Percentiles rank a stretch among this genome's conserved stretches.
phyloP scores from a whole-genome alignment of 2,329 filamentous ascomycete species.

The Phialophora verrucosa region DNA sequence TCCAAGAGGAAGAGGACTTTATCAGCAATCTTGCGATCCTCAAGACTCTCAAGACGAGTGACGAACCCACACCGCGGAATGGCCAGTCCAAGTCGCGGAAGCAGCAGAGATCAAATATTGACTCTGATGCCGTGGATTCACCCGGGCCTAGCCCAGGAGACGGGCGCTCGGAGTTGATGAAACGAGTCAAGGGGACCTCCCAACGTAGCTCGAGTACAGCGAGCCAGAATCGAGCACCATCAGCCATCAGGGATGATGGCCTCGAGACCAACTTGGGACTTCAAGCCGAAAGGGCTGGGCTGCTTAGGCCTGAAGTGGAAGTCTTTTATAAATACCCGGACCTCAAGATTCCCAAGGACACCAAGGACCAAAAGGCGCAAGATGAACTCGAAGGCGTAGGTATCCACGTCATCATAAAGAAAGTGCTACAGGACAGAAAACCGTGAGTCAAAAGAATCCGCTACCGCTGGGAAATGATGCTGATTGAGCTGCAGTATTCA shows the following conservation, averaged over 20 bases:
- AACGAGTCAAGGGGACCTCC: constrained; percentile 51
- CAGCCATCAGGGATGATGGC: constrained; percentile 51
- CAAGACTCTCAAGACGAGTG: constrained; percentile 55
- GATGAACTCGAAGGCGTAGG: constrained; percentile 55
- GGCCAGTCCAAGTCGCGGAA: constrained; percentile 54
- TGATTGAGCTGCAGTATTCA: constrained; percentile 31
- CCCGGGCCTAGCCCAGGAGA: constrained; percentile 50
- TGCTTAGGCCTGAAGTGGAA: constrained; percentile 54
- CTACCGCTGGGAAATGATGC: constrained; percentile 10
- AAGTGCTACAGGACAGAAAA: constrained; percentile 76
- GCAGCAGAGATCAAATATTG: constrained; percentile 45
- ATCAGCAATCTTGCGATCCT: constrained; percentile 58
- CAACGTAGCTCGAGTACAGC: constrained; percentile 46
- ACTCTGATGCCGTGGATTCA: constrained; percentile 54
- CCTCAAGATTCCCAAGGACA: constrained; percentile 8
- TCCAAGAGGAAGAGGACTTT: constrained; percentile 57
- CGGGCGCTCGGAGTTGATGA: constrained; percentile 49
- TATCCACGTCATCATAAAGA: constrained; percentile 79
- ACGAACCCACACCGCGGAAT: constrained; percentile 51
- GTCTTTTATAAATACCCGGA: constrained; percentile 57
- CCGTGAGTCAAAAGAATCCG: constrained; percentile 50
- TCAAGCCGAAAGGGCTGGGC: constrained; percentile 51
- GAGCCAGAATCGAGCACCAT: constrained; percentile 35
- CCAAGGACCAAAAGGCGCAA: constrained; percentile 56
- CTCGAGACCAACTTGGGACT: constrained; percentile 51